A percentile compares a stretch with the other conserved stretches of the same genome.
These are phyloP conservation scores for Penicillium riverlandense DNA, from an alignment of 495 filamentous ascomycete genomes.

Conservation along the genomic window DNA sequence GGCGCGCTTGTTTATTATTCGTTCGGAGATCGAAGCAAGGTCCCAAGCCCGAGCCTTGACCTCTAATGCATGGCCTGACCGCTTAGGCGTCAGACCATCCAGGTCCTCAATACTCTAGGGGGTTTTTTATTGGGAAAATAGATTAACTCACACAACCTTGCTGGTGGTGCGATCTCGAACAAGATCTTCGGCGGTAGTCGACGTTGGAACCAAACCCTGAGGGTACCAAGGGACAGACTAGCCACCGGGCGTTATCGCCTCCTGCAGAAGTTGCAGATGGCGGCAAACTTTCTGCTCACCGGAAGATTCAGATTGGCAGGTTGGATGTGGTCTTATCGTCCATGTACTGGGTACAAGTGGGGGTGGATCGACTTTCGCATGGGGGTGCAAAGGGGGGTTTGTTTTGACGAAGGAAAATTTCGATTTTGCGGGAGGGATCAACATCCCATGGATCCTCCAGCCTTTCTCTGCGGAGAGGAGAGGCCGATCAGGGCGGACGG, in stretches of 20 bases:
- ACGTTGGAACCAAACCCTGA: too few relatives aligned
- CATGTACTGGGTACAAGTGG: too few relatives aligned
- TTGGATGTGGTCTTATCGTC: too few relatives aligned
- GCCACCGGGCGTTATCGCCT: conserved; percentile 17
- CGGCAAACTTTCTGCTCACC: conserved; percentile 14
- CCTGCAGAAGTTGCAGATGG: conserved; percentile 7
- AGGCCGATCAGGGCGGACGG: too few relatives aligned
- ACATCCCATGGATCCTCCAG: too few relatives aligned
- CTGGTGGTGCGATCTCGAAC: not conserved
- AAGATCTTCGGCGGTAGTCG: not conserved
- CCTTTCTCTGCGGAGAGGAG: too few relatives aligned
- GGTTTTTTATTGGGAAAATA: not conserved
- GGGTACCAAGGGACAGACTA: not conserved
- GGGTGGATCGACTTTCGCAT: too few relatives aligned
- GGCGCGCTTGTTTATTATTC: too few relatives aligned
- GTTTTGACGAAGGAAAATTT: too few relatives aligned
- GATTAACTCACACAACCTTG: not conserved
- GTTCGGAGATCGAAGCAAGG: conserved; percentile 2
- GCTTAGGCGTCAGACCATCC: conserved; percentile 8
- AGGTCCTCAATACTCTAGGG: not conserved
- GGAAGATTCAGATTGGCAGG: conserved; percentile 3
- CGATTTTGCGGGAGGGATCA: too few relatives aligned
- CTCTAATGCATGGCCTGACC: conserved; percentile 4
- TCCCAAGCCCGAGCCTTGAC: conserved; percentile 16
- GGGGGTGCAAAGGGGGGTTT: too few relatives aligned